Evolutionary conservation across 1,284 basidiomycete species (phyloP).

Genomic region (Ustilago cynodontis): DNA sequence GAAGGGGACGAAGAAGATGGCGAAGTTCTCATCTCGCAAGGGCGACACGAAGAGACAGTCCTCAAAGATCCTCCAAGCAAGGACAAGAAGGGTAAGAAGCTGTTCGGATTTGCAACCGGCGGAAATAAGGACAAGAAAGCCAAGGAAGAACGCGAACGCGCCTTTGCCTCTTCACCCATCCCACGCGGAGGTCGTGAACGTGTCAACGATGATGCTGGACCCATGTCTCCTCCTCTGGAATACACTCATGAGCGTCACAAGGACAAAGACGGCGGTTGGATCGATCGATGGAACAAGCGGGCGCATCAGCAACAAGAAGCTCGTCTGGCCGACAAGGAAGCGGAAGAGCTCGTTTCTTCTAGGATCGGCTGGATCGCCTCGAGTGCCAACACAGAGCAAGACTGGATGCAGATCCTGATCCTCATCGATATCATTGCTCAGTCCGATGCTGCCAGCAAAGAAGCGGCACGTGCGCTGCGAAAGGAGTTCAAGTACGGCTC

Average conservation of each 20-base stretch:
- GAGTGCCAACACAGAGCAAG: slow-evolving; percentile 27
- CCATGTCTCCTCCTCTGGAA: slow-evolving; percentile 20
- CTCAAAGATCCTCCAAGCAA: slow-evolving; percentile 22
- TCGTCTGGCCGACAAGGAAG: slow-evolving; percentile 34
- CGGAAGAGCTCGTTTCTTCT: slow-evolving; percentile 29
- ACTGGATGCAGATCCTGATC: slow-evolving; percentile 53
- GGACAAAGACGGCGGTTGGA: slow-evolving; percentile 45
- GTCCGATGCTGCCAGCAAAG: slow-evolving; percentile 60
- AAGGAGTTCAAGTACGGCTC: slow-evolving; percentile 63
- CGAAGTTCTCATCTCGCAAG: slow-evolving; percentile 48
- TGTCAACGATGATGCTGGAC: slow-evolving; percentile 14
- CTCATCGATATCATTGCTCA: slow-evolving; percentile 47
- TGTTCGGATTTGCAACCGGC: slow-evolving; percentile 38
- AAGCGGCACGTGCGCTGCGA: slow-evolving; percentile 59
- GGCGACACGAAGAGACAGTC: slow-evolving; percentile 34
- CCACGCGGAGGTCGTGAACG: slow-evolving; percentile 15
- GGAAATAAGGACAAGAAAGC: slow-evolving; percentile 36
- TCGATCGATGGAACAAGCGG: slow-evolving; percentile 42
- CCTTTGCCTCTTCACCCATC: slow-evolving; percentile 13
- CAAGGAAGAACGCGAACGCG: slow-evolving; percentile 25
- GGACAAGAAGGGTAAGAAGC: slow-evolving; percentile 49
- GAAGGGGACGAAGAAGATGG: slow-evolving; percentile 21
- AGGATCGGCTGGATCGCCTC: slow-evolving; percentile 50
- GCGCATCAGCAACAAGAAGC: slow-evolving; percentile 28
- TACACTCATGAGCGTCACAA: background rate